Conservation (phyloP, 2,329 filamentous ascomycete species). For the Cladophialophora exuberans region DNA sequence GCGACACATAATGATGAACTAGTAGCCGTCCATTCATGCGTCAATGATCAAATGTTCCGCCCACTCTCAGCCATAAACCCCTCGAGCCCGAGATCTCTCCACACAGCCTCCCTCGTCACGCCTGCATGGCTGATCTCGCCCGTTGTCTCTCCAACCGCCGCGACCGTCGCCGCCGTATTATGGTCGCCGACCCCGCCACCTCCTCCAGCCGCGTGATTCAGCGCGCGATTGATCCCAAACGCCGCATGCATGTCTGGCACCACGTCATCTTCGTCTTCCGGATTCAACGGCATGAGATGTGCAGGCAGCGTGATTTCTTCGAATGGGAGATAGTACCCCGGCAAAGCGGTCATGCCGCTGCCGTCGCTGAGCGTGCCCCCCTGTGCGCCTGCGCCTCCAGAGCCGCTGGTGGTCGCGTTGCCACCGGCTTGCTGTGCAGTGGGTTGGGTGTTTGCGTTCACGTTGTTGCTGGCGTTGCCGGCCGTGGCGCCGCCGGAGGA, state of each 20-base stretch:
- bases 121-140: constrained; percentile 28
- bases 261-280: constrained; percentile 69
- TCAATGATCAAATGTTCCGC: constrained; percentile 2
- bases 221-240: constrained; percentile 67
- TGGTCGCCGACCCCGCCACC: no score
- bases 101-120: constrained; percentile 41
- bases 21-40: no score
- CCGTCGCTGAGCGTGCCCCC: constrained; percentile 23
- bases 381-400: no score
- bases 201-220: no score
- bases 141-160: constrained; percentile 17
- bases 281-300: constrained; percentile 65
- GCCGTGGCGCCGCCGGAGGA: not conserved
- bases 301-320: constrained; percentile 65
- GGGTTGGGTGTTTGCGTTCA: not conserved
- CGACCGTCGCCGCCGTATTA: constrained; percentile 51
- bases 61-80: constrained; percentile 24
- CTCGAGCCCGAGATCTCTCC: constrained; percentile 59
- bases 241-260: constrained; percentile 70
- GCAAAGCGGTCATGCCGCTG: constrained; percentile 33
- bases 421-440: no score
- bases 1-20: no score
- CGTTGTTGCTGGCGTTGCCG: constrained; percentile 13
- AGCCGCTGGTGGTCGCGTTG: constrained; percentile 5
- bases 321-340: constrained; percentile 50